Conservation (phyloP, 352 stramenopile genomes). For the Elongisporangium senticosum region DNA sequence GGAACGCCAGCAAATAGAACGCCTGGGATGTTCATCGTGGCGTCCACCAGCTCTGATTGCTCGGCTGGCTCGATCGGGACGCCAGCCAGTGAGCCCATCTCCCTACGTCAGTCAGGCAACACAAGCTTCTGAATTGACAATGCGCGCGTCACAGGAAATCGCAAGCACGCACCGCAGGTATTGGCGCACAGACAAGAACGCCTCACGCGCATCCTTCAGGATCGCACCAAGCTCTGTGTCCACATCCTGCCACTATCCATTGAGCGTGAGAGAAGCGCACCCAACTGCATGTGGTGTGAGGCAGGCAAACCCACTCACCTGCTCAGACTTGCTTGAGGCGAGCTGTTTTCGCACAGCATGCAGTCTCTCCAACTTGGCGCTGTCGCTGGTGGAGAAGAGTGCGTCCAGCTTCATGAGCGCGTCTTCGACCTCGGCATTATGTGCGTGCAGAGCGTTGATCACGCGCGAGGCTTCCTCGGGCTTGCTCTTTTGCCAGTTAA, state of each 20-base stretch:
- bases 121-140: neutral
- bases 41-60: conserved; percentile 91
- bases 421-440: conserved; percentile 31
- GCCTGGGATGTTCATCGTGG: conserved; percentile 89
- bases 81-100: conserved; percentile 85
- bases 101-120: conserved; percentile 13
- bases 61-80: conserved; percentile 92
- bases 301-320: conserved; percentile 17
- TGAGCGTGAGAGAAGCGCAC: neutral
- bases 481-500: conserved; percentile 34
- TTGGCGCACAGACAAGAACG: conserved; percentile 71
- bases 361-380: neutral
- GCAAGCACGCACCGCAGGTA: conserved; percentile 63
- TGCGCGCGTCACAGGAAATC: neutral
- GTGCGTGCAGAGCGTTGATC: conserved; percentile 22
- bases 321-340: conserved; percentile 6
- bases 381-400: conserved; percentile 1
- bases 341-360: conserved; percentile 2
- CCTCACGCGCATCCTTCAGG: conserved; percentile 54
- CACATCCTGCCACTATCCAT: conserved; percentile 33
- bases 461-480: conserved; percentile 22
- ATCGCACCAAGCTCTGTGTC: conserved; percentile 27
- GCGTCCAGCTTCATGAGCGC: conserved; percentile 10
- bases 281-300: neutral
- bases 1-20: conserved; percentile 93